Evolutionary conservation across 2,329 filamentous ascomycete genomes (phyloP).

Genomic region (Meredithiella fracta): DNA sequence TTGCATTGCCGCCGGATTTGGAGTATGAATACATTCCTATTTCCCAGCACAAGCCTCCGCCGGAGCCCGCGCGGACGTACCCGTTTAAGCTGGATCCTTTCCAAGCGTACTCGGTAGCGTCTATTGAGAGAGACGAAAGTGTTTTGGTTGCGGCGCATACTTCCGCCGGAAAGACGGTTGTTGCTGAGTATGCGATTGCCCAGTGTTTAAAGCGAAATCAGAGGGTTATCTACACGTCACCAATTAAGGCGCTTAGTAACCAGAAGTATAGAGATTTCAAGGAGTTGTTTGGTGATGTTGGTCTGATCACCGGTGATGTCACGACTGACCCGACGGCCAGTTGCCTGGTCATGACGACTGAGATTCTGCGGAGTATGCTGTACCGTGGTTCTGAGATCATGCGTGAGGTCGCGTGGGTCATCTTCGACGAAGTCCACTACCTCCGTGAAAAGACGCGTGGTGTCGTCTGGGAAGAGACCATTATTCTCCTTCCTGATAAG

Average conservation of each 20-base stretch:
- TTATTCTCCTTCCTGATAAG: slow-evolving; percentile 94
- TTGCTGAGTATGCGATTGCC: slow-evolving; percentile 94
- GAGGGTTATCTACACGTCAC: slow-evolving; percentile 96
- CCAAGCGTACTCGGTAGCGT: slow-evolving; percentile 84
- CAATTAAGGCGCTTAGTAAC: slow-evolving; percentile 96
- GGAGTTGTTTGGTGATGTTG: slow-evolving; percentile 89
- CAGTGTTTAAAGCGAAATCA: slow-evolving; percentile 96
- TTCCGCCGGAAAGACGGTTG: slow-evolving; percentile 93
- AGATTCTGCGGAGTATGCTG: slow-evolving; percentile 97
- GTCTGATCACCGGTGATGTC: slow-evolving; percentile 96
- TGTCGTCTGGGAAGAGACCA: slow-evolving; percentile 98
- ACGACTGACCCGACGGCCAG: slow-evolving; percentile 98
- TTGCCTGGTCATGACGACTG: slow-evolving; percentile 96
- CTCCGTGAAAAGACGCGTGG: slow-evolving; percentile 87
- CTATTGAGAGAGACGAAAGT: slow-evolving; percentile 91
- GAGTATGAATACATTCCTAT: slow-evolving; percentile 94
- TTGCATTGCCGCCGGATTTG: slow-evolving; percentile 80
- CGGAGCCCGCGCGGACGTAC: slow-evolving; percentile 68
- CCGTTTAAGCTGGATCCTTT: slow-evolving; percentile 92
- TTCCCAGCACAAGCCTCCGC: slow-evolving; percentile 80
- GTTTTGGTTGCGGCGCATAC: slow-evolving; percentile 95
- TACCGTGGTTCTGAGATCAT: slow-evolving; percentile 98
- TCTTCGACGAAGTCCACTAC: slow-evolving; percentile 98
- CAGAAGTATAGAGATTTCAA: slow-evolving; percentile 97
- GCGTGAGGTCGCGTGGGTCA: slow-evolving; percentile 96